These are phyloP conservation scores for Phytophthora idaei DNA, from an alignment of 352 stramenopile species.

Conservation along the genomic window DNA sequence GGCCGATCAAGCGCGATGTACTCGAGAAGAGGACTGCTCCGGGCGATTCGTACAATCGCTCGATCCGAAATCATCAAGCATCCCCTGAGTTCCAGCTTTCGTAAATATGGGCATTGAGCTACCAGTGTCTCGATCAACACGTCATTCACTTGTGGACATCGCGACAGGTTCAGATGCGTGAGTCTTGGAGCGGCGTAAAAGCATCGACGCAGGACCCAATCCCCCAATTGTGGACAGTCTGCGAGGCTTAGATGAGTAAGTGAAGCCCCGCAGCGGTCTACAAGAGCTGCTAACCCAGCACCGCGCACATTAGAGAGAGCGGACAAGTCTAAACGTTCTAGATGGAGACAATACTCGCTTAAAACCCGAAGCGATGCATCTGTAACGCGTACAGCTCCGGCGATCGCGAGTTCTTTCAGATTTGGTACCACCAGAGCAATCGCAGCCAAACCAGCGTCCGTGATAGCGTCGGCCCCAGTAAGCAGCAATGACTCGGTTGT, in stretches of 20 bases:
- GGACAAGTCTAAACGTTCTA: conserved; percentile 64
- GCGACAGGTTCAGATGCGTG: conserved; percentile 65
- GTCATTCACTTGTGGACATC: conserved; percentile 86
- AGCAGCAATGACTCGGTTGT: conserved; percentile 56
- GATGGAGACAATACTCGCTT: conserved; percentile 46
- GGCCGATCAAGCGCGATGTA: conserved; percentile 72
- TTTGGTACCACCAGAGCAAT: conserved; percentile 55
- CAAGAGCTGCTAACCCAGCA: conserved; percentile 67
- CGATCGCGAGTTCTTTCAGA: conserved; percentile 66
- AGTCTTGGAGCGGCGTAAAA: conserved; percentile 63
- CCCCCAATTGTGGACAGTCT: conserved; percentile 59
- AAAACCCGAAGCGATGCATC: conserved; percentile 63
- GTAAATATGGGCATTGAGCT: conserved; percentile 67
- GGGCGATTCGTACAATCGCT: conserved; percentile 82
- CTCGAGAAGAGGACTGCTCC: conserved; percentile 73
- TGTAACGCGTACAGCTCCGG: conserved; percentile 46
- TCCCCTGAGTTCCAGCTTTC: conserved; percentile 73
- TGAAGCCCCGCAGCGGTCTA: conserved; percentile 53
- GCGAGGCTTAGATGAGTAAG: conserved; percentile 46
- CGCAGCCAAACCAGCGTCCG: conserved; percentile 56
- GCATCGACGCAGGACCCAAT: conserved; percentile 77
- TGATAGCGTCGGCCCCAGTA: conserved; percentile 72
- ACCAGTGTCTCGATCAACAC: conserved; percentile 83
- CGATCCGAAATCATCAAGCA: conserved; percentile 87
- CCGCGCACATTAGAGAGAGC: conserved; percentile 50